A percentile compares a stretch with the other conserved stretches of the same genome.
phyloP scores from a whole-genome alignment of 2,329 filamentous ascomycete species.

The Colletotrichum destructivum region DNA sequence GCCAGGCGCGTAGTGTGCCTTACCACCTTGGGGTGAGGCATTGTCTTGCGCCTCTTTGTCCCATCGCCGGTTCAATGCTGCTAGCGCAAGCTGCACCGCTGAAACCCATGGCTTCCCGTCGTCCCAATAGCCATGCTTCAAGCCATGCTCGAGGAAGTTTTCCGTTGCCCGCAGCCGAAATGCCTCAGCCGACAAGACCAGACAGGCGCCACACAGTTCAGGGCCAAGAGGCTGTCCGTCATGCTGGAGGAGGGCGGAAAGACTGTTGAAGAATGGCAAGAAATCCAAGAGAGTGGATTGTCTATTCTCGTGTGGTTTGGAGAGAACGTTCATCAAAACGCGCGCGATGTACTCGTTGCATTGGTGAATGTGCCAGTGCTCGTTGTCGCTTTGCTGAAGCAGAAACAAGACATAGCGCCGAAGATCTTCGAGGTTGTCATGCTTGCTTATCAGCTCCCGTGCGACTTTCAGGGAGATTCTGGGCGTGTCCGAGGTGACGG shows the following conservation, averaged over 20 bases:
- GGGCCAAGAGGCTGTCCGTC: conserved; percentile 46
- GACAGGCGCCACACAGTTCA: conserved; percentile 49
- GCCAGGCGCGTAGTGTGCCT: not conserved
- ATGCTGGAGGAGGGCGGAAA: conserved; percentile 52
- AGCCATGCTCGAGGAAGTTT: conserved; percentile 33
- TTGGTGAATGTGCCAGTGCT: not conserved
- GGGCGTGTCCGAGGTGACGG: not conserved
- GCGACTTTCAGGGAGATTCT: not conserved
- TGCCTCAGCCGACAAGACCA: conserved; percentile 51
- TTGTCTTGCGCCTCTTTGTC: not conserved
- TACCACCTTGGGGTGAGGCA: not conserved
- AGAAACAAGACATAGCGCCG: conserved; percentile 7
- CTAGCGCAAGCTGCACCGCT: conserved; percentile 5
- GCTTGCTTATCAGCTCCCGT: not conserved
- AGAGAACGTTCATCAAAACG: conserved; percentile 3
- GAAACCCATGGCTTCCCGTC: not conserved
- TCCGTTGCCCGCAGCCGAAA: conserved; percentile 14
- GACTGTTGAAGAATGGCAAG: conserved; percentile 59
- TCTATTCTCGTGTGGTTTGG: not conserved
- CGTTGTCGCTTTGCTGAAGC: conserved; percentile 7
- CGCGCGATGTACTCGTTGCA: conserved; percentile 12
- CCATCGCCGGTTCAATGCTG: not conserved
- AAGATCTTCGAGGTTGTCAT: not conserved
- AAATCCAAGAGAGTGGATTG: conserved; percentile 43
- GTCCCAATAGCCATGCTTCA: conserved; percentile 25